phyloP scores from a whole-genome alignment of 768 basidiomycete species.

The Leccinellum rugosiceps region DNA sequence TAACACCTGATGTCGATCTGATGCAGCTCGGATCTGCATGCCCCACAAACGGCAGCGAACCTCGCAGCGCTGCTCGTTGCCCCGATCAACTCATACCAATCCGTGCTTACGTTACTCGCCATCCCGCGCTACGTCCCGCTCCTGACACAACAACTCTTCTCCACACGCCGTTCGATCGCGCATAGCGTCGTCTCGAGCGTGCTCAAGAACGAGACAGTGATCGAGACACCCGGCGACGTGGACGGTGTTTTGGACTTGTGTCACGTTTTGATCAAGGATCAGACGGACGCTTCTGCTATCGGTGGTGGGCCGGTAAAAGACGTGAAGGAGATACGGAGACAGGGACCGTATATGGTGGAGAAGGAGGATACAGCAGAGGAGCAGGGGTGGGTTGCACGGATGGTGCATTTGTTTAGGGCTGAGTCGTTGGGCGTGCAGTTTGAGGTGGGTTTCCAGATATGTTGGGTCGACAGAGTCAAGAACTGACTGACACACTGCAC shows the following conservation, averaged over 20 bases:
- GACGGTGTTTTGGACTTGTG: constrained; percentile 89
- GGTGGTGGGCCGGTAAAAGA: too few relatives aligned
- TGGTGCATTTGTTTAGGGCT: constrained; percentile 93
- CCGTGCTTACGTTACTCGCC: constrained; percentile 96
- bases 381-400: constrained; percentile 97
- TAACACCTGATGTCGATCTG: neutral
- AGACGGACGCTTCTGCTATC: constrained; percentile 38
- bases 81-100: constrained; percentile 95
- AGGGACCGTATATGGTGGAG: constrained; percentile 46
- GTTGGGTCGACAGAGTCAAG: neutral
- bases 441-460: constrained; percentile 47
- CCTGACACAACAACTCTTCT: constrained; percentile 83
- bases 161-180: constrained; percentile 86
- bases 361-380: constrained; percentile 92
- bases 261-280: constrained; percentile 89
- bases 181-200: constrained; percentile 94
- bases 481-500: too few relatives aligned
- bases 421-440: constrained; percentile 88
- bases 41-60: constrained; percentile 73
- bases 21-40: constrained; percentile 82
- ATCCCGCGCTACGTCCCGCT: constrained; percentile 87
- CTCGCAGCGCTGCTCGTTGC: constrained; percentile 51
- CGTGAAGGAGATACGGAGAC: constrained; percentile 47
- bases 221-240: constrained; percentile 93
- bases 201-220: constrained; percentile 92